phyloP scores from a whole-genome alignment of 371 early-diverging fungal species.

The Dentiscutata heterogama region DNA sequence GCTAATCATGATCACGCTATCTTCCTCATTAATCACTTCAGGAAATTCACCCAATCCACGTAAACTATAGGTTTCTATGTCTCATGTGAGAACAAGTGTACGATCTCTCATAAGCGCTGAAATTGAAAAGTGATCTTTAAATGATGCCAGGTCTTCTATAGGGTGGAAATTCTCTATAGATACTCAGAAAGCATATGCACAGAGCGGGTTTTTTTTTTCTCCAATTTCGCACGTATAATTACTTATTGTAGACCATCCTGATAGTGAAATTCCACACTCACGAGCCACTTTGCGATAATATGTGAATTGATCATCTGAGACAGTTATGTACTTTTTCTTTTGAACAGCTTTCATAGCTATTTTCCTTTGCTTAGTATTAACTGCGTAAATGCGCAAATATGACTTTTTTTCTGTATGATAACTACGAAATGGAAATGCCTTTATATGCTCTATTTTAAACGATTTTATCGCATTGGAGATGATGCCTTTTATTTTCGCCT shows the following conservation, averaged over 20 bases:
- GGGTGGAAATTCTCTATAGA: too few relatives aligned
- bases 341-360: background rate
- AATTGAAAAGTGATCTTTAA: background rate
- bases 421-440: slow-evolving; percentile 2
- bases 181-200: too few relatives aligned
- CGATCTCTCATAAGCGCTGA: background rate
- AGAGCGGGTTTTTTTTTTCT: too few relatives aligned
- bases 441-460: background rate
- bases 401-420: slow-evolving; percentile 26
- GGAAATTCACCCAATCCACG: too few relatives aligned
- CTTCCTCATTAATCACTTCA: too few relatives aligned
- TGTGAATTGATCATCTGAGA: slow-evolving; percentile 18
- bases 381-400: background rate
- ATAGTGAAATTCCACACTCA: slow-evolving; percentile 30
- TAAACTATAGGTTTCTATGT: too few relatives aligned
- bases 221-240: too few relatives aligned
- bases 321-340: slow-evolving; percentile 3
- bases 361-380: slow-evolving; percentile 37
- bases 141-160: too few relatives aligned
- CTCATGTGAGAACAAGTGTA: too few relatives aligned
- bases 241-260: slow-evolving; percentile 4
- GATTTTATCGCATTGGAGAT: background rate
- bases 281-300: slow-evolving; percentile 38
- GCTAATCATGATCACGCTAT: too few relatives aligned
- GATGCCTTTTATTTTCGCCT: background rate